Base-by-base conservation (phyloP, 1,139 yeast genomes). In the Kazachstania sp. region DNA sequence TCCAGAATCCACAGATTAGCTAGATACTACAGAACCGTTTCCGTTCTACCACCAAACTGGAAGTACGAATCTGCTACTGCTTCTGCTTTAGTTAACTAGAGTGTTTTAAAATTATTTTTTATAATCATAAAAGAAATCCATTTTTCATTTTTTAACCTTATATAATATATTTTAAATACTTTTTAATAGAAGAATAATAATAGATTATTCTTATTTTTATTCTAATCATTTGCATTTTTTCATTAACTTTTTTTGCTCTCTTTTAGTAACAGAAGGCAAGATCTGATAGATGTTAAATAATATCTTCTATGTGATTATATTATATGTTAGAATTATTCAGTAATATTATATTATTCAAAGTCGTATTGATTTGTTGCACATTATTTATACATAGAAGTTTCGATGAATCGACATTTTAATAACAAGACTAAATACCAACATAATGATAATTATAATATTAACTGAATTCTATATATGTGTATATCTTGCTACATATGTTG, bases 1-100 rank as follows among this genome's bases (percentile, higher is more conserved):
- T 90, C 97, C 61, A 88, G 98, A 87, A 92, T 92, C 80, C 99
- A 92, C 95, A 92, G 99, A 85, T 86, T 92, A 75, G 95, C 98
- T 67, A 87, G 99, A 83, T 92, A 92, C 94, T 92, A 92, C 95
- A 90, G 96, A 87, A 86, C 96, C 68, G 95, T 87, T 68, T 80
- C 95, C 71, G 97, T 92, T 70, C 85, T 92, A 72, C 97, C 98
- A 69, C 97, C 98, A 73, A 88, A 86, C 92, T 92, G 97, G 97
- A 92, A 92, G 82, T 92, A 85, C 95, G 98, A 92, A 81, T 90
- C 98, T 65, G 95, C 98, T 72, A 94, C 98, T 71, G 99, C 99
- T 72, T 92, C 98, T 71, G 95, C 99, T 76, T 83, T 94, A 78
- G 98, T 94, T 72, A 90, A 90, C 84, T 90, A 87, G 48, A 45